phyloP scores from a whole-genome alignment of 306 rosid species.

The Casuarina equisetifolia region DNA sequence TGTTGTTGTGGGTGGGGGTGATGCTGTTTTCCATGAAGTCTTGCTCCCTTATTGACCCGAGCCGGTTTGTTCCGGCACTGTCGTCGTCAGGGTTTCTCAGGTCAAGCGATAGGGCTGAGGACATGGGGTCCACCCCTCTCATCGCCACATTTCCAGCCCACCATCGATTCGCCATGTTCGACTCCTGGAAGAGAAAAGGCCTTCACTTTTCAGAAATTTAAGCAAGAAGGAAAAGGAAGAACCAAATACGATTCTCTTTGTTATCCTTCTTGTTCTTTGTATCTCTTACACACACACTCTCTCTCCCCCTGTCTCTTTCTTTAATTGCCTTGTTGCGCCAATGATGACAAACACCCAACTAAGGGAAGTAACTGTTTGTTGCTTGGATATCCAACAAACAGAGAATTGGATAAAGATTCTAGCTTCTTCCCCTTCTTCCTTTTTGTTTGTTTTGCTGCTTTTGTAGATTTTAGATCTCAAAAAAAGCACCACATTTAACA shows the following conservation, averaged over 20 bases:
- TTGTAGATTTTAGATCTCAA: slow-evolving; percentile 29
- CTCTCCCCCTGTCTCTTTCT: not conserved
- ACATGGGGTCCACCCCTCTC: slow-evolving; percentile 48
- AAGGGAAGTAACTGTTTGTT: not conserved
- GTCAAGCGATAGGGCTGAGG: slow-evolving; percentile 56
- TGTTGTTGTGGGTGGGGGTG: slow-evolving; percentile 18
- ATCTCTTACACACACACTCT: no score
- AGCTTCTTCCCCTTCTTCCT: not conserved
- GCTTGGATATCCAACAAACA: slow-evolving; percentile 13
- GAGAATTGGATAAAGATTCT: slow-evolving; percentile 3
- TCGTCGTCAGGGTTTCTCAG: slow-evolving; percentile 48
- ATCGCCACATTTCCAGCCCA: slow-evolving; percentile 72
- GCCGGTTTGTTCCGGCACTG: slow-evolving; percentile 12
- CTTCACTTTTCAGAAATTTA: not conserved
- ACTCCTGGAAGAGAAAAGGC: not conserved
- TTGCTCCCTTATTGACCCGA: slow-evolving; percentile 40
- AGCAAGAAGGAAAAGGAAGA: not conserved
- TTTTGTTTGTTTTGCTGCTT: slow-evolving; percentile 11
- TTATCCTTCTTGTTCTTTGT: not conserved
- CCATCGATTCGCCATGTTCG: slow-evolving; percentile 75
- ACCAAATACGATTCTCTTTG: not conserved
- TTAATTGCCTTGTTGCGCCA: not conserved
- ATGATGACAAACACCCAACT: slow-evolving; percentile 19
- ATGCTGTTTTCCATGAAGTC: slow-evolving; percentile 36
- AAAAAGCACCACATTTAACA: slow-evolving; percentile 24